Percentiles rank a stretch among this genome's conserved stretches.
Evolutionary conservation across 73 alveolate genomes (phyloP).

Genomic region (Paramecium octaurelia): DNA sequence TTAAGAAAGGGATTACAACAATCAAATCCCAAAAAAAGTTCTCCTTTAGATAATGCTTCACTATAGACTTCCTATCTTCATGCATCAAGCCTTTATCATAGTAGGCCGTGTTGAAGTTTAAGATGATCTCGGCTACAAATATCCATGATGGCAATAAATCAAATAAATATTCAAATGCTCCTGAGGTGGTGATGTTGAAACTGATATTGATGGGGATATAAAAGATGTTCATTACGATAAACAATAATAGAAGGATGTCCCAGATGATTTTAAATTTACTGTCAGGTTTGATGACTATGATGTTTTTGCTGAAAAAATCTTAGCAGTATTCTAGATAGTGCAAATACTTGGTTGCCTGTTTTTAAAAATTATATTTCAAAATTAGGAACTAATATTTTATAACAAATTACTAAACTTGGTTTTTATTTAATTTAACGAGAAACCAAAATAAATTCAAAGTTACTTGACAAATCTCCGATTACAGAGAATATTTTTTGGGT

Average conservation of each 20-base stretch:
- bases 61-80: slow-evolving; percentile 61
- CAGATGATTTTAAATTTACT: background rate
- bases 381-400: background rate
- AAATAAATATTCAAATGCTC: background rate
- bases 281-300: slow-evolving; percentile 7
- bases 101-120: slow-evolving; percentile 72
- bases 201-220: slow-evolving; percentile 9
- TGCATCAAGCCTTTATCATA: slow-evolving; percentile 68
- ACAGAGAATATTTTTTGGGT: background rate
- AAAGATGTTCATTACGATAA: background rate
- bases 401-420: background rate
- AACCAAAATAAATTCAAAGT: background rate
- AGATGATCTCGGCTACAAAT: slow-evolving; percentile 55
- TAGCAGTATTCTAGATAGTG: background rate
- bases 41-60: slow-evolving; percentile 52
- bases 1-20: slow-evolving; percentile 60
- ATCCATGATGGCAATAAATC: slow-evolving; percentile 31
- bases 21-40: slow-evolving; percentile 67
- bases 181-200: background rate
- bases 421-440: background rate
- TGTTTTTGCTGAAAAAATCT: background rate
- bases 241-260: background rate
- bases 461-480: background rate
- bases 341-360: background rate
- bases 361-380: background rate